A percentile compares a stretch with the other conserved stretches of the same genome.
Conservation (phyloP, 2,329 filamentous ascomycete species). For the Phaeomoniella chlamydospora region DNA sequence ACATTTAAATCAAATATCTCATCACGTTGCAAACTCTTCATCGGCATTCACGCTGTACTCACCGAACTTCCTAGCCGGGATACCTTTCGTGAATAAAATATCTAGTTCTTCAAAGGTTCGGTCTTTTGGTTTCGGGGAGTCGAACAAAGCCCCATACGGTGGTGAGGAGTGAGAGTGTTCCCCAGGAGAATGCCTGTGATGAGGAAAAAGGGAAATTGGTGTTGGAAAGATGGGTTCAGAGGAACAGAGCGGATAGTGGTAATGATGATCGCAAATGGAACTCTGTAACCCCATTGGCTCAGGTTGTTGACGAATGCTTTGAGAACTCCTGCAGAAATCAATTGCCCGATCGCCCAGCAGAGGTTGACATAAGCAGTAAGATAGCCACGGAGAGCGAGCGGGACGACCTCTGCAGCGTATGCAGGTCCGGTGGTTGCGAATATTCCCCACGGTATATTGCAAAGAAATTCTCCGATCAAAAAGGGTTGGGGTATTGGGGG, state of each 20-base stretch:
- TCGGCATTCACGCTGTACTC: conserved; percentile 5
- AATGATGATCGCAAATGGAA: conserved; percentile 38
- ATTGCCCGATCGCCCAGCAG: conserved; percentile 48
- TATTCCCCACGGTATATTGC: conserved; percentile 19
- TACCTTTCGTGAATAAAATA: conserved; percentile 20
- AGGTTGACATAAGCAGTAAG: conserved; percentile 47
- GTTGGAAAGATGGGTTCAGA: too few relatives aligned
- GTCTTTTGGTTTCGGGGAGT: conserved; percentile 21
- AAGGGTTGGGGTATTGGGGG: conserved; percentile 31
- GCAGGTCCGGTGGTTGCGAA: conserved; percentile 30
- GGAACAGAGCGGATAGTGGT: conserved; percentile 36
- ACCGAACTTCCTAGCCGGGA: conserved; percentile 18
- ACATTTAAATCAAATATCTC: neutral
- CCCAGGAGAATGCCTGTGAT: conserved; percentile 20
- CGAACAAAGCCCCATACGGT: conserved; percentile 20
- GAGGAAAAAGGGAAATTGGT: too few relatives aligned
- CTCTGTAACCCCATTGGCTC: conserved; percentile 18
- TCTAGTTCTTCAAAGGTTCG: conserved; percentile 24
- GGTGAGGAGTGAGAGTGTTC: conserved; percentile 14
- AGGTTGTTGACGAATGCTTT: conserved; percentile 7
- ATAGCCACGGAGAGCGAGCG: conserved; percentile 40
- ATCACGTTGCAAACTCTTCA: conserved; percentile 1
- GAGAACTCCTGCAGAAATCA: conserved; percentile 25
- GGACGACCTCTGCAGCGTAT: conserved; percentile 54
- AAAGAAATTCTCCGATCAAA: conserved; percentile 34